Percentiles rank a stretch among this genome's conserved stretches.
phyloP scores from a whole-genome alignment of 208 protist genomes.

The Wallacemonas sp. region DNA sequence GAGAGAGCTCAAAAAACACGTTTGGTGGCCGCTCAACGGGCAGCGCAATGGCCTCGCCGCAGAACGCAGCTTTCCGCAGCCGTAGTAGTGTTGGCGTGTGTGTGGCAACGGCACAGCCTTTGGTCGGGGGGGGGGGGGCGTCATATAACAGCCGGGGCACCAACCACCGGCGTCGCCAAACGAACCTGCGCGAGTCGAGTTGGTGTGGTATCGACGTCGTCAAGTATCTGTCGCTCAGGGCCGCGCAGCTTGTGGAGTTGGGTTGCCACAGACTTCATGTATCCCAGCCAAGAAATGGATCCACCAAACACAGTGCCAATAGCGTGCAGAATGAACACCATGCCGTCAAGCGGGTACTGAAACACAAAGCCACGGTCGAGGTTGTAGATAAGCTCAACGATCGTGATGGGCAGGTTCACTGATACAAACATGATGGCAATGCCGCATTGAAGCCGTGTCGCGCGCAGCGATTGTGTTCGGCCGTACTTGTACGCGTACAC shows the following conservation, averaged over 20 bases:
- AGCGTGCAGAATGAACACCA: slow-evolving; percentile 49
- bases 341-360: slow-evolving; percentile 37
- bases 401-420: slow-evolving; percentile 56
- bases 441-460: slow-evolving; percentile 33
- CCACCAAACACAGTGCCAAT: slow-evolving; percentile 39
- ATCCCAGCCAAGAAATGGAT: slow-evolving; percentile 59
- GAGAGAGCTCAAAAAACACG: slow-evolving; percentile 7
- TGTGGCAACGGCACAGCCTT: too few relatives aligned
- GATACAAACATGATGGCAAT: slow-evolving; percentile 62
- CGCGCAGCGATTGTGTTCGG: slow-evolving; percentile 21
- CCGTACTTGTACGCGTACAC: slow-evolving; percentile 86
- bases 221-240: slow-evolving; percentile 58
- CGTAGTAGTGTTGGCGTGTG: too few relatives aligned
- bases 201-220: slow-evolving; percentile 26
- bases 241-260: slow-evolving; percentile 48
- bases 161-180: slow-evolving; percentile 12
- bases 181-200: slow-evolving; percentile 17
- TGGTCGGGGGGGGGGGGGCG: too few relatives aligned
- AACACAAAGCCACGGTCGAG: slow-evolving; percentile 14
- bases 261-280: slow-evolving; percentile 42
- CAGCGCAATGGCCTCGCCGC: too few relatives aligned
- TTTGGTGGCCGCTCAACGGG: not conserved
- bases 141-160: slow-evolving; percentile 31
- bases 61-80: too few relatives aligned
- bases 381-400: slow-evolving; percentile 49